Evolutionary conservation across 305 asterid species (phyloP).

Genomic region (Fraxinus ornus): DNA sequence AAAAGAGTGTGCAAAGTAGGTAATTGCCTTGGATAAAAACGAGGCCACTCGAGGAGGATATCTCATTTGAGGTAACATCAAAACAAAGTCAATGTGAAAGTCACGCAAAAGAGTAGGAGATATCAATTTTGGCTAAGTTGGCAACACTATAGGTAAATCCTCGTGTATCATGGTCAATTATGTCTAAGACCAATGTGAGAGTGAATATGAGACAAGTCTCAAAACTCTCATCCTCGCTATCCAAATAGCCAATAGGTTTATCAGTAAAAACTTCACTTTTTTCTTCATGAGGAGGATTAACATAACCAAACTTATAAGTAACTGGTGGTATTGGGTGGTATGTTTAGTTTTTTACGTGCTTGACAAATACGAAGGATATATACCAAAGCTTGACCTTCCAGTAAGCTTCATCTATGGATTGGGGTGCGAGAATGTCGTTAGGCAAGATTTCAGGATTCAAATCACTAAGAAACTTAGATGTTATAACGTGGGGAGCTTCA

Average conservation of each 20-base stretch:
- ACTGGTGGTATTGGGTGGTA: too few relatives aligned
- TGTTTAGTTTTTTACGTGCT: too few relatives aligned
- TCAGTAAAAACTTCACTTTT: too few relatives aligned
- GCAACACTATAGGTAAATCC: background rate
- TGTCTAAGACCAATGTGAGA: background rate
- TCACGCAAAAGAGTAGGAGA: background rate
- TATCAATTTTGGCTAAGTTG: background rate
- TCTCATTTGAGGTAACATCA: too few relatives aligned
- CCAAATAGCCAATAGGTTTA: background rate
- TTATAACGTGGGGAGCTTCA: too few relatives aligned
- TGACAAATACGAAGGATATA: too few relatives aligned
- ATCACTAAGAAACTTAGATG: too few relatives aligned
- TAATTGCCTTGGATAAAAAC: background rate
- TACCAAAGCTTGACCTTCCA: too few relatives aligned
- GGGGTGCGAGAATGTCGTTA: too few relatives aligned
- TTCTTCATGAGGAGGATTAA: background rate
- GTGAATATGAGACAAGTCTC: background rate
- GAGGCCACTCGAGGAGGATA: background rate
- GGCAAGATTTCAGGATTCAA: too few relatives aligned
- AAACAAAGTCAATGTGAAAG: background rate
- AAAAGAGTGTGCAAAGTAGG: too few relatives aligned
- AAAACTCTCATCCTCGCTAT: background rate
- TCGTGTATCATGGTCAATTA: background rate
- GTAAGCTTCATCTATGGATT: too few relatives aligned
- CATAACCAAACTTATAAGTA: background rate